These are phyloP conservation scores for Candida jianshihensis DNA, from an alignment of 805 yeast species.

Conservation along the genomic window DNA sequence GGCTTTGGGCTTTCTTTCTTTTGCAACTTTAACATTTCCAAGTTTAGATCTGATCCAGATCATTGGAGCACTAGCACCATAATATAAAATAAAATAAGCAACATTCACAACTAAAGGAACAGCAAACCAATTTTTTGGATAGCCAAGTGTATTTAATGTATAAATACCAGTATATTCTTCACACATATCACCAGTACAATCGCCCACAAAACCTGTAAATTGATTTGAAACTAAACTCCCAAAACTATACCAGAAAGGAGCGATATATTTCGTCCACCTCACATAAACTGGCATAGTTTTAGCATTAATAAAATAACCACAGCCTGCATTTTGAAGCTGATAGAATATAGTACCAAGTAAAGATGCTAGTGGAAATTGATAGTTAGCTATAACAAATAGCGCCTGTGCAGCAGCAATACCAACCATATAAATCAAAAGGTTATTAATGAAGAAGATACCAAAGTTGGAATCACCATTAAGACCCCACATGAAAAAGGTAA, in stretches of 20 bases:
- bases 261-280: slow-evolving; percentile 69
- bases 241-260: slow-evolving; percentile 70
- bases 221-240: slow-evolving; percentile 60
- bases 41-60: slow-evolving; percentile 33
- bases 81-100: slow-evolving; percentile 53
- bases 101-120: slow-evolving; percentile 56
- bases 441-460: slow-evolving; percentile 55
- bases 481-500: slow-evolving; percentile 77
- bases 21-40: slow-evolving; percentile 13
- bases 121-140: slow-evolving; percentile 53
- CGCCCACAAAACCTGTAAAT: slow-evolving; percentile 52
- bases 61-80: slow-evolving; percentile 42
- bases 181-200: slow-evolving; percentile 40
- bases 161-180: slow-evolving; percentile 47
- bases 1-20: slow-evolving; percentile 7
- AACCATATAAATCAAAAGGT: slow-evolving; percentile 47
- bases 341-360: slow-evolving; percentile 16
- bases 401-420: slow-evolving; percentile 49
- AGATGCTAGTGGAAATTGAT: slow-evolving; percentile 14
- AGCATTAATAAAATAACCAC: slow-evolving; percentile 76
- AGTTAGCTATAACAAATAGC: slow-evolving; percentile 16
- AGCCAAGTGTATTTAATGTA: slow-evolving; percentile 52
- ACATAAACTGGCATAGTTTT: slow-evolving; percentile 73
- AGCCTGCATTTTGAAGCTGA: slow-evolving; percentile 60
- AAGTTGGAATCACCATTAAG: slow-evolving; percentile 44